phyloP scores from a whole-genome alignment of 495 filamentous ascomycete genomes.

The Podospora appendiculata region DNA sequence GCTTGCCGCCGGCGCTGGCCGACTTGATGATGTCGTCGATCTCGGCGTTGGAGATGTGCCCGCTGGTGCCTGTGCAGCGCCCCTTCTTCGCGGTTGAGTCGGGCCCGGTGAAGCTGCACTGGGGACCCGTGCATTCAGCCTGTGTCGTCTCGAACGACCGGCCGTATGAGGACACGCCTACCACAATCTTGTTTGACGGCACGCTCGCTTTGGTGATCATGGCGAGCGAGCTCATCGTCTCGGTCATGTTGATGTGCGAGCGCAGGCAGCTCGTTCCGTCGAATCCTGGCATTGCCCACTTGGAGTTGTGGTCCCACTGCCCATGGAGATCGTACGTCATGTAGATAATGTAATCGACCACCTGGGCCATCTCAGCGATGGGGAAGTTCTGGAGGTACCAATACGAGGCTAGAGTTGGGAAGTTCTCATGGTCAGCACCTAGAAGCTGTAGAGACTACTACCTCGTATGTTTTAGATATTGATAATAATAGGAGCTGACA shows the following conservation, averaged over 20 bases:
- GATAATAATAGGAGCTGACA: too few species aligned
- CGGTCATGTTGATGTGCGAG: slow-evolving; percentile 35
- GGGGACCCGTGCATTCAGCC: slow-evolving; percentile 1
- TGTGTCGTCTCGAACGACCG: slow-evolving; percentile 25
- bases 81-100: slow-evolving; percentile 17
- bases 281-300: slow-evolving; percentile 19
- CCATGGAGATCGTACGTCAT: slow-evolving; percentile 27
- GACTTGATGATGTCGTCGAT: slow-evolving; percentile 26
- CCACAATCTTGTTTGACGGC: slow-evolving; percentile 27
- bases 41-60: slow-evolving; percentile 30
- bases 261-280: slow-evolving; percentile 24
- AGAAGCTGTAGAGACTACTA: too few species aligned
- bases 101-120: slow-evolving; percentile 10
- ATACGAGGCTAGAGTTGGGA: slow-evolving; percentile 24
- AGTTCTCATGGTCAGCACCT: too few species aligned
- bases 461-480: too few species aligned
- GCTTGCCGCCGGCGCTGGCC: too few species aligned
- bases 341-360: slow-evolving; percentile 25
- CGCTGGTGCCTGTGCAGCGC: slow-evolving; percentile 28
- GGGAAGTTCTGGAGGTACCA: slow-evolving; percentile 23
- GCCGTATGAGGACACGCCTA: slow-evolving; percentile 34
- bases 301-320: slow-evolving; percentile 12
- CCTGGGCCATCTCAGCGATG: slow-evolving; percentile 16
- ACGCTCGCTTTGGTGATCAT: slow-evolving; percentile 48
- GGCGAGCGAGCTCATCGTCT: slow-evolving; percentile 17